phyloP scores from a whole-genome alignment of 805 yeast genomes.

The Cyberlindnera galapagoensis region DNA sequence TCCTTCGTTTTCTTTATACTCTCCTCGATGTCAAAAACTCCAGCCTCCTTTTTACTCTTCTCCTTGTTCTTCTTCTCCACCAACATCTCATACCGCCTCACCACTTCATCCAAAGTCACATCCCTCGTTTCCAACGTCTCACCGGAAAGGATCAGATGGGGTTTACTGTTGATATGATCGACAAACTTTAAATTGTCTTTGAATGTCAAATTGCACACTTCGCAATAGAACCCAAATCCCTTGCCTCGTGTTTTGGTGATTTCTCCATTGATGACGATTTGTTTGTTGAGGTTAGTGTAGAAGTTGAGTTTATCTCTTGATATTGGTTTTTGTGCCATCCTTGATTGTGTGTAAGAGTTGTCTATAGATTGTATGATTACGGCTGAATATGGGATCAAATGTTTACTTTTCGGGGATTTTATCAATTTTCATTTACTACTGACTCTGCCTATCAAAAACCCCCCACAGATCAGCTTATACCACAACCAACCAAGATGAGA shows the following conservation, averaged over 20 bases:
- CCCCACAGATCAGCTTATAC: too few relatives aligned
- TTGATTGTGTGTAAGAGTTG: too few relatives aligned
- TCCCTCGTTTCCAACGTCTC: constrained; percentile 31
- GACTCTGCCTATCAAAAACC: too few relatives aligned
- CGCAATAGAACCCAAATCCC: constrained; percentile 82
- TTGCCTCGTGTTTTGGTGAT: constrained; percentile 37
- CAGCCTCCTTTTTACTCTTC: constrained; percentile 10
- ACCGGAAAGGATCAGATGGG: constrained; percentile 47
- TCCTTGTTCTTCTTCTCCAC: constrained; percentile 27
- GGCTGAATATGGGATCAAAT: too few relatives aligned
- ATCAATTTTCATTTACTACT: too few relatives aligned
- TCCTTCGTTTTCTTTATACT: constrained; percentile 34
- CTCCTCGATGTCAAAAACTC: constrained; percentile 29
- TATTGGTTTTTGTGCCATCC: constrained; percentile 3
- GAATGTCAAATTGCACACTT: constrained; percentile 69
- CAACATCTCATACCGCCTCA: constrained; percentile 30
- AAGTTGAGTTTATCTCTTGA: constrained; percentile 21
- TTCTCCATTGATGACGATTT: constrained; percentile 26
- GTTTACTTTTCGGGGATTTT: too few relatives aligned
- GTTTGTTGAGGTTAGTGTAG: constrained; percentile 26
- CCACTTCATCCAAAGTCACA: constrained; percentile 45
- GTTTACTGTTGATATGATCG: constrained; percentile 77
- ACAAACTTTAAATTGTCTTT: constrained; percentile 76
- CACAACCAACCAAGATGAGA: too few relatives aligned
- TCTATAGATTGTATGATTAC: too few relatives aligned